Base-by-base conservation (phyloP, 2,329 filamentous ascomycete species). In the Alternaria atra region DNA sequence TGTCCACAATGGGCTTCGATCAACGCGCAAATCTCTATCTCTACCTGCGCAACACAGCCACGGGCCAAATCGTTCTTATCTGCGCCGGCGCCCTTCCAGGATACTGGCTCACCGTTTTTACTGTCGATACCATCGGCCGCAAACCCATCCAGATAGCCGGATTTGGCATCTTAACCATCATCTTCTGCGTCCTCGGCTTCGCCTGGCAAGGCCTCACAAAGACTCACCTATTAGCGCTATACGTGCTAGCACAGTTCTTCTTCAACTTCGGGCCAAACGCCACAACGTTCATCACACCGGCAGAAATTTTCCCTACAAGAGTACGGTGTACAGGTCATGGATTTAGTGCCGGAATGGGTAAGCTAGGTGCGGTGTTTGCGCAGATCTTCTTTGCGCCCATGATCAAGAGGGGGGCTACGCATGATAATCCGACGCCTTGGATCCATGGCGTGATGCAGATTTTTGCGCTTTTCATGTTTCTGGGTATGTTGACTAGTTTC, bases 391-490 rank as follows among this genome's bases (percentile, higher is more conserved):
- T 84, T 59, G 82, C 81, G 44, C 82, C 82, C 46, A 81, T 84
- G 65, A 79, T 81, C 35, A 85, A 84, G 17, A 84, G 85, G 32
- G 90, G 88, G 27, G 81, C 85, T 0, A 78, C 81, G 0, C 79
- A 81, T 7, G 76, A 81, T 15, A 79, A 81, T 20, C 84, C 85
- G 0, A 82, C 78, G 1, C 90, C 90, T 2, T 91, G 89, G 85
- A 84, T 94, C 55, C 85, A 91, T 75, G 88, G 90, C 58, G 85
- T 94, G 37, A 89, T 94, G 82, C 85, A 92, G 75, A 90, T 93
- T 37, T 93, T 92, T 77, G 90, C 90, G 0, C 82, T 92, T 9
- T 93, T 94, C 82, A 94, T 93, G 91, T 83, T 94, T 6, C 84
- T 86, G 52, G 92, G 92, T 35, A 85, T 87, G 47, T 78, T 92